phyloP scores from a whole-genome alignment of 2,329 filamentous ascomycete genomes.

The Aplosporella prunicola region DNA sequence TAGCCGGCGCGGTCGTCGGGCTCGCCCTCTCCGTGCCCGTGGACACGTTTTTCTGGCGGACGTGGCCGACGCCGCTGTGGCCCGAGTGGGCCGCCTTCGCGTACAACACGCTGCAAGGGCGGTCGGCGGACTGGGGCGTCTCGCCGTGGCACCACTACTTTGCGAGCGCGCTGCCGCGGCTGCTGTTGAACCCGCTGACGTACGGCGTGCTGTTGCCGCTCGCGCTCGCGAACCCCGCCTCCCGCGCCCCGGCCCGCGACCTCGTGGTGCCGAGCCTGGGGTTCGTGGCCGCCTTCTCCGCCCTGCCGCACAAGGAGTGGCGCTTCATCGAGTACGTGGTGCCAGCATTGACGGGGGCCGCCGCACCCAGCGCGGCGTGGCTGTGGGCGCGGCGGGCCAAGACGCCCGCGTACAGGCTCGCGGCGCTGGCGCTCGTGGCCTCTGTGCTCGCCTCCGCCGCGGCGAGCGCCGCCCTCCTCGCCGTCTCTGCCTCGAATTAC shows the following conservation, averaged over 20 bases:
- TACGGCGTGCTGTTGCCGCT: conserved; percentile 44
- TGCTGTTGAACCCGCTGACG: conserved; percentile 70
- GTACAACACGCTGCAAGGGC: conserved; percentile 80
- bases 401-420: conserved; percentile 44
- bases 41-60: conserved; percentile 92
- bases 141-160: conserved; percentile 85
- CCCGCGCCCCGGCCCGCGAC: conserved; percentile 36
- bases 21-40: conserved; percentile 62
- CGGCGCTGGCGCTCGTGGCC: conserved; percentile 46
- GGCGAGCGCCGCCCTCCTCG: conserved; percentile 57
- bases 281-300: conserved; percentile 72
- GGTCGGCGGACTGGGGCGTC: conserved; percentile 79
- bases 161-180: conserved; percentile 65
- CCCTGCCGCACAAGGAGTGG: conserved; percentile 91
- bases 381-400: conserved; percentile 55
- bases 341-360: conserved; percentile 68
- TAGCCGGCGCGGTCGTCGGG: conserved; percentile 55
- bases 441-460: conserved; percentile 54
- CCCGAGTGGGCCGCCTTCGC: conserved; percentile 83
- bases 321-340: conserved; percentile 88
- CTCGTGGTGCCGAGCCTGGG: conserved; percentile 56
- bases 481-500: conserved; percentile 82
- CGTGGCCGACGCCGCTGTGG: conserved; percentile 54
- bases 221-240: conserved; percentile 41
- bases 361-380: conserved; percentile 61